Evolutionary conservation across 2,329 filamentous ascomycete genomes (phyloP), one percentile per base, ranked within the genome.

Genomic region (Aspergillus latus): DNA sequence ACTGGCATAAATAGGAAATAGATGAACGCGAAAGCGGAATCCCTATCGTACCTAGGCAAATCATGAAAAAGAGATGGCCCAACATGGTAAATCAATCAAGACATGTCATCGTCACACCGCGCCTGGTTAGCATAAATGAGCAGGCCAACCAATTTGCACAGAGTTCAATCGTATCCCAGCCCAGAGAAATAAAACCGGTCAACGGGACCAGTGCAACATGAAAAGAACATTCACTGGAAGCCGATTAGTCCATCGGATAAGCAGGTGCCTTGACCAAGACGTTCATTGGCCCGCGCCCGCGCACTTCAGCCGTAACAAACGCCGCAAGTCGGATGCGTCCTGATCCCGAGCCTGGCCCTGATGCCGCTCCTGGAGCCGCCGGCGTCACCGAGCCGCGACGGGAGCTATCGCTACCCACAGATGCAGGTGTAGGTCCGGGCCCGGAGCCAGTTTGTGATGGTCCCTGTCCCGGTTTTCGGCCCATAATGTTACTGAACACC

Each of bases 201-300:
- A 21, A 21, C 21, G 21, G 21, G 21, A 21, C 21, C 21, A 21
- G 21, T 21, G 21, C 21, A 21, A 21, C 21, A 21, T 21, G 21
- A 21, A 21, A 21, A 21, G 21, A 21, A 21, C 21, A 21, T 21
- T 21, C 21, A 21, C 21, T 21, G 21, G 21, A 30, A 13, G 3
- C 44, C 46, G 2, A 26, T 29, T 28, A 52, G 16, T 62, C 60
- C 42, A 77, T 68, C 49, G 72, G 62, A 68, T 77, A 93, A 34
- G 92, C 86, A 11, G 89, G 88, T 16, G 89, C 87, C 76, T 91
- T 91, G 59, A 85, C 77, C 65, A 93, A 76, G 47, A 92, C 86
- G 73, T 89, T 89, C 58, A 68, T 66, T 8, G 70, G 63, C 2
- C 72, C 72, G 50, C 88, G 83, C 21, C 88, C 88, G 60, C 88